These are phyloP conservation scores for Didymella segeticola DNA, from an alignment of 2,329 filamentous ascomycete species.

Conservation along the genomic window DNA sequence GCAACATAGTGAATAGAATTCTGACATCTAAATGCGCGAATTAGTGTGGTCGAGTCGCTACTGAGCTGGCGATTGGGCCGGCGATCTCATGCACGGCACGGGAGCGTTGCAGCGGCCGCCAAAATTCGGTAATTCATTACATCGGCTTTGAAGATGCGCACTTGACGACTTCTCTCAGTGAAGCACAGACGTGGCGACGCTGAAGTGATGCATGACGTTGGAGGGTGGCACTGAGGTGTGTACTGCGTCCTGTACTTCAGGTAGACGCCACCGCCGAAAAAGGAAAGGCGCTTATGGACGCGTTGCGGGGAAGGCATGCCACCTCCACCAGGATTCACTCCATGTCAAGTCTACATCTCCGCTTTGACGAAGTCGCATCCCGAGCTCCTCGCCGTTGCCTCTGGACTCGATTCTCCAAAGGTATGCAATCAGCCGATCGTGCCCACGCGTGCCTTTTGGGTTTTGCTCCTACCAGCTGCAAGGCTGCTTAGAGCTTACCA, in stretches of 20 bases:
- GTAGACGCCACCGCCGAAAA: background rate
- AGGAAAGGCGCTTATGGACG: background rate
- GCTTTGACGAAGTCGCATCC: background rate
- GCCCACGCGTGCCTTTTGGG: too few relatives aligned
- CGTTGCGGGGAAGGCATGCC: background rate
- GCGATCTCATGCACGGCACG: background rate
- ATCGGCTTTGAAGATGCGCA: background rate
- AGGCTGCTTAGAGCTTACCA: too few relatives aligned
- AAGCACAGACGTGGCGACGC: slow-evolving; percentile 49
- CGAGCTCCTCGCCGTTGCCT: too few relatives aligned
- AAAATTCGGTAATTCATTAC: slow-evolving; percentile 4
- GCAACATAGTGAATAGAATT: background rate
- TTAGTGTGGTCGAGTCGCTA: slow-evolving; percentile 3
- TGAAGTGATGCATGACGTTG: background rate
- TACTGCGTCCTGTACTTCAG: background rate
- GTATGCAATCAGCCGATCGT: too few relatives aligned
- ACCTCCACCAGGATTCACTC: background rate
- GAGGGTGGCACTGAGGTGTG: background rate
- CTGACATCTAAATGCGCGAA: slow-evolving; percentile 2
- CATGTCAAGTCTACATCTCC: background rate
- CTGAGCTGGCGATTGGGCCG: background rate
- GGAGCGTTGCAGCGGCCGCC: background rate
- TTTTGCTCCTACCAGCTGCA: too few relatives aligned
- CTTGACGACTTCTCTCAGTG: background rate
- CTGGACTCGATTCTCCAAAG: too few relatives aligned